A percentile compares a stretch with the other conserved stretches of the same genome.
phyloP scores from a whole-genome alignment of 805 yeast genomes.

The Ogataea philodendri region DNA sequence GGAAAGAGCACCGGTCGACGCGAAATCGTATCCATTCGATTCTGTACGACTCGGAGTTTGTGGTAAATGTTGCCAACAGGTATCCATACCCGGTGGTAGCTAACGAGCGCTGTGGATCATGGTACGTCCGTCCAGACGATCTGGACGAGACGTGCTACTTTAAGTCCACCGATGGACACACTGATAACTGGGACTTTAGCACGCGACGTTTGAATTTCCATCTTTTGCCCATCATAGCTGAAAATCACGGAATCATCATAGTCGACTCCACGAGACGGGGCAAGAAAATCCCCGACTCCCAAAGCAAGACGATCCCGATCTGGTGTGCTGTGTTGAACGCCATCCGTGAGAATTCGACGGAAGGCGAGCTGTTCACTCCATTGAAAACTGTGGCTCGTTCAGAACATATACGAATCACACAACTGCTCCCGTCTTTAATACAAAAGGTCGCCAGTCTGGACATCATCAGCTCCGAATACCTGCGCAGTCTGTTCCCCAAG shows the following conservation, averaged over 20 bases:
- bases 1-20: conserved; percentile 49
- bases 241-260: conserved; percentile 49
- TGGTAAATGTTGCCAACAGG: conserved; percentile 38
- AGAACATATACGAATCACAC: conserved; percentile 52
- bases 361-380: conserved; percentile 43
- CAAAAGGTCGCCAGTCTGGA: conserved; percentile 33
- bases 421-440: conserved; percentile 49
- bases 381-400: conserved; percentile 51
- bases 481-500: conserved; percentile 28
- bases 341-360: conserved; percentile 2
- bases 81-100: conserved; percentile 51
- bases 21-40: conserved; percentile 73
- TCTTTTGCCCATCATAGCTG: conserved; percentile 47
- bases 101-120: conserved; percentile 82
- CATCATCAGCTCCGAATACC: conserved; percentile 2
- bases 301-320: conserved; percentile 83
- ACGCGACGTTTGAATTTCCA: conserved; percentile 73
- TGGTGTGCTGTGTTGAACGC: conserved; percentile 45
- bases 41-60: conserved; percentile 54
- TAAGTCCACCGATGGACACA: conserved; percentile 91
- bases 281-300: conserved; percentile 79
- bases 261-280: conserved; percentile 88
- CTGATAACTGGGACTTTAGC: conserved; percentile 76
- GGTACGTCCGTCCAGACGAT: conserved; percentile 63
- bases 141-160: conserved; percentile 60